Base-by-base conservation (phyloP, 129 eudicot genomes). In the Scalesia atractyloides region DNA sequence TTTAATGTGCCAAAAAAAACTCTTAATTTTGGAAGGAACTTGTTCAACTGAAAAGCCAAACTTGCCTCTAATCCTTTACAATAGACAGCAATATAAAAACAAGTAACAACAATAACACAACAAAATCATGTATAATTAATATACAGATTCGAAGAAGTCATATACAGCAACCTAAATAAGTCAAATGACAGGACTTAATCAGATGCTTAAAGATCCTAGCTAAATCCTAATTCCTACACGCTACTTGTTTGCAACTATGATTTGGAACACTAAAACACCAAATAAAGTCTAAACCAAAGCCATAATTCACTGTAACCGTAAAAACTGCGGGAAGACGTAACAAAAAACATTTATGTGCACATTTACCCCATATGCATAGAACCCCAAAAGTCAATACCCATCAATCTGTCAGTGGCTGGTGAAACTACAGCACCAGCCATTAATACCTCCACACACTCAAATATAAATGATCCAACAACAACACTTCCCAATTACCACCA, bases 31-130 rank as follows among this genome's bases (percentile, higher is more conserved):
- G 34, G 26, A 50, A 69, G 22, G 48, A 65, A 44, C 51, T 54
- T 70, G 75, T 70, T 71, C 56, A 57, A 71, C 54, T 71, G 41
- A 37, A 71, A 71, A 71, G 54, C 47, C 36, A 57, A 70, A 39
- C 37, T 39, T 36, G 56, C 56, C 66, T 41, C 64, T 20, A 69
- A 53, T 69, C 49, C 51, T 69, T 12, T 44, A 70, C 19, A 41
- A 9, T 5, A 18, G 2, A 71, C 76, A 20, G 36, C 49, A 52
- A 57, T 57, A 57, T 71, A 13, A 41, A 19, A 56, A 30, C 66
- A 56, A 37, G 24, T 37, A 71, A 30, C 66, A 56, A 13, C 59
- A 54, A 56, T 15, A 56, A 17, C 62, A 7, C 41, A 59, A 6
- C 56, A 54, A 71, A 51, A 53, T 59, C 41, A 3, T 14, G 8